Base-by-base conservation (phyloP, 2,329 filamentous ascomycete species). In the Drechslerella coelobrocha region DNA sequence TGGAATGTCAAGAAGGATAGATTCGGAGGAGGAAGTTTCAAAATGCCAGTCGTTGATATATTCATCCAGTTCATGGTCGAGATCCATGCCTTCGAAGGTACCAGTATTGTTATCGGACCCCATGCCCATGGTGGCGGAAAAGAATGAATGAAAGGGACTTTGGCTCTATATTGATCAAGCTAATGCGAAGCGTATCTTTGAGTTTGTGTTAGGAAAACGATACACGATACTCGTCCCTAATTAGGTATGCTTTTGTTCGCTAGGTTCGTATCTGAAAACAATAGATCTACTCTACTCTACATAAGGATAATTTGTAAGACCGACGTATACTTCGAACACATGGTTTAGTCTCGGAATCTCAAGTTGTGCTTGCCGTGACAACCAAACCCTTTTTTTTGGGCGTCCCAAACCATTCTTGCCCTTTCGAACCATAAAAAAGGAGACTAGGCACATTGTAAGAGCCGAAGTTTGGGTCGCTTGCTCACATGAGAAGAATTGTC, bases 51-150 rank as follows among this genome's bases (percentile, higher is more conserved):
- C 37, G 37, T 60, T 62, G 26, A 71, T 71, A 29, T 63, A 71
- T 5, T 71, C 59, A 54, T 71, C 59, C 10, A 71, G 41, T 23
- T 71, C 66, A 43, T 71, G 59, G 10, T 24, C 37, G 8, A 63
- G 41, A 26, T 59, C 29, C 27, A 55, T 47, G 45, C 51, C 59
- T 10, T 55, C 59, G 39, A 54, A 55, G 2, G 34, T 17, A 10
- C 29, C 45, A 34, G 37, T 19, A 1, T 7, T 14, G 1, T 8
- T 47, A 4, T 60, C 65, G 14, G 34, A 26, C 10, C 57, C 34
- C 2, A 34, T n/a, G n/a, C 37, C 52, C 65, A 69, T 69, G n/a
- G n/a, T 23, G 21, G 27, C n/a, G 23, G 14, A 24, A 1, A 45
- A 17, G 7, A 52, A 39, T 27, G 24, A 37, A 54, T 26, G 23